These are phyloP conservation scores for Linaria vulgaris DNA, from an alignment of 257 asterid genomes.

Conservation along the genomic window DNA sequence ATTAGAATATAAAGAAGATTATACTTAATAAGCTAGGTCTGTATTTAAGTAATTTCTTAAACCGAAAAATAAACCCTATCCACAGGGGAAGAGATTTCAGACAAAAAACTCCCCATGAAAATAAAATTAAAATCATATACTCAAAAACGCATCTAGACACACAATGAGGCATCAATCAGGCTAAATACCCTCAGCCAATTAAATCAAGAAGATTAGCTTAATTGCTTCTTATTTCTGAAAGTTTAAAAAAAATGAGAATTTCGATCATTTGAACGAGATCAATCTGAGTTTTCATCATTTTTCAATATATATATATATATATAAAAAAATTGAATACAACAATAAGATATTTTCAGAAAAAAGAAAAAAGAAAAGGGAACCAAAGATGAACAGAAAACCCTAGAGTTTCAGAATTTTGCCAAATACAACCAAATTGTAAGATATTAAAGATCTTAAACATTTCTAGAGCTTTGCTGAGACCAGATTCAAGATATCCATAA, in stretches of 20 bases:
- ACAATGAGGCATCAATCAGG: constrained; percentile 4
- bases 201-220: neutral
- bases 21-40: too few species aligned
- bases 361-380: neutral
- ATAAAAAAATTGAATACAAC: too few species aligned
- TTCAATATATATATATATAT: too few species aligned
- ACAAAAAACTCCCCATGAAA: neutral
- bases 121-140: neutral
- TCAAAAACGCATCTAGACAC: neutral
- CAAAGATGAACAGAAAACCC: constrained; percentile 32
- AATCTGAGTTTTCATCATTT: neutral
- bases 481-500: neutral
- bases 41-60: neutral
- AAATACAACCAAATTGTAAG: neutral
- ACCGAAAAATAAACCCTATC: constrained; percentile 26
- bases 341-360: constrained; percentile 16
- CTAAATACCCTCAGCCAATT: neutral
- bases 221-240: neutral
- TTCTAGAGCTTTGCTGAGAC: constrained; percentile 2
- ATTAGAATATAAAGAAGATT: too few species aligned
- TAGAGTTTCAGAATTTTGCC: constrained; percentile 13
- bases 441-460: neutral
- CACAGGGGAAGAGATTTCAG: neutral
- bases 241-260: neutral
- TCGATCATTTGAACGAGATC: neutral